phyloP scores from a whole-genome alignment of 345 rosid species.

The Eucalyptus pauciflora region DNA sequence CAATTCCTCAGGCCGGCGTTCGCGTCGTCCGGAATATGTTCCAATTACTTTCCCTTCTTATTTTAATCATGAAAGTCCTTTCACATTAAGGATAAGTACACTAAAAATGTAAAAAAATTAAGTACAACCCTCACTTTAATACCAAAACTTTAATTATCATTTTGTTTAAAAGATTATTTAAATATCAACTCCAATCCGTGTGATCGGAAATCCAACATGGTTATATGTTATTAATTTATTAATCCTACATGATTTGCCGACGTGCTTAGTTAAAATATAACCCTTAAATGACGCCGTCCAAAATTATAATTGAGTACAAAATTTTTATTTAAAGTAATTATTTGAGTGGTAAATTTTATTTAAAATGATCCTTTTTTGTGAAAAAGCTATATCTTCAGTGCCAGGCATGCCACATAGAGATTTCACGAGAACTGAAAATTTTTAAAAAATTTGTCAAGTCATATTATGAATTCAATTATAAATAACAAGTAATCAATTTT shows the following conservation, averaged over 20 bases:
- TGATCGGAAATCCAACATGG: accelerated
- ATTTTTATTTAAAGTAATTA: no score
- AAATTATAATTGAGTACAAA: no score
- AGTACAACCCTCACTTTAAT: accelerated
- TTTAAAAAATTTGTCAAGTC: no score
- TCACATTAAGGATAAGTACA: accelerated
- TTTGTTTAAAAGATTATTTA: no score
- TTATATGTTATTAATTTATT: no score
- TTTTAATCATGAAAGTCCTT: neutral
- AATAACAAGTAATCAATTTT: accelerated
- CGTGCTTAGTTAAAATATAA: no score
- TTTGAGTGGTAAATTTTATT: accelerated
- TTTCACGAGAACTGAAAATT: accelerated
- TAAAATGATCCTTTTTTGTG: no score
- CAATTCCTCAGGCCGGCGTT: neutral
- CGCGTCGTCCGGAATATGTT: neutral
- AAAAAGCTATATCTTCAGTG: accelerated
- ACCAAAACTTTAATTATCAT: accelerated
- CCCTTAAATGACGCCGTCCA: accelerated
- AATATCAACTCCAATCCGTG: accelerated
- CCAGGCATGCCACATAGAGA: no score
- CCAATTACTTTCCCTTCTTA: neutral
- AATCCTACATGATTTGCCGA: accelerated
- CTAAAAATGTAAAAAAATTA: accelerated
- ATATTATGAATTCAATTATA: no score